Conservation (phyloP, 2,329 filamentous ascomycete genomes). For the Arthrocladium fulminans region DNA sequence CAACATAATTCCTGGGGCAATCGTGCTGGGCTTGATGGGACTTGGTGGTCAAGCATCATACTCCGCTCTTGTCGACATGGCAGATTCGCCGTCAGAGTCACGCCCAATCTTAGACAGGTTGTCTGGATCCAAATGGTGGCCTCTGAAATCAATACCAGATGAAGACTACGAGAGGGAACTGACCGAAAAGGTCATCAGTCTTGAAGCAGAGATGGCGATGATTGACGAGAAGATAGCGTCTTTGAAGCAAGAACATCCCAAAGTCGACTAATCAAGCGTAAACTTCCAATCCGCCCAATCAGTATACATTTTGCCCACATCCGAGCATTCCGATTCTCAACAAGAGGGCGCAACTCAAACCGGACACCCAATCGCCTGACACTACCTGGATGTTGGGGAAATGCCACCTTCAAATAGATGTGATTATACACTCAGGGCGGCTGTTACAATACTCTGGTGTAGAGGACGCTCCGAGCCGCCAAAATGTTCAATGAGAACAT, state of each 20-base stretch:
- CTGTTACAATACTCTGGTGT: too few relatives aligned
- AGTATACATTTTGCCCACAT: too few relatives aligned
- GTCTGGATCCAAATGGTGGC: constrained; percentile 50
- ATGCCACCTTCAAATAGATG: too few relatives aligned
- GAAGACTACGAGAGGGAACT: constrained; percentile 64
- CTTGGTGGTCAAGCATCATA: constrained; percentile 14
- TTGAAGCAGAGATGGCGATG: constrained; percentile 69
- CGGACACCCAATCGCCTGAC: too few relatives aligned
- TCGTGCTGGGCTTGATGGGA: constrained; percentile 15
- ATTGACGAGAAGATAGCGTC: constrained; percentile 65
- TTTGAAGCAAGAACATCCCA: constrained; percentile 30
- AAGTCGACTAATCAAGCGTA: neutral
- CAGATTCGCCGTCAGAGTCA: neutral
- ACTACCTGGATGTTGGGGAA: too few relatives aligned
- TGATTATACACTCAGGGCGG: too few relatives aligned
- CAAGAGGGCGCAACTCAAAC: too few relatives aligned
- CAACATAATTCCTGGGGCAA: constrained; percentile 15
- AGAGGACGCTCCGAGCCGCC: too few relatives aligned
- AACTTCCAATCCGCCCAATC: neutral
- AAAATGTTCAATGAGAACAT: too few relatives aligned
- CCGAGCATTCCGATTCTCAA: too few relatives aligned
- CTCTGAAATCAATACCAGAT: constrained; percentile 60
- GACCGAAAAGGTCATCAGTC: constrained; percentile 58
- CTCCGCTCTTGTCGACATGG: neutral
- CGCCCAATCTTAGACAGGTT: constrained; percentile 8